Conservation (phyloP, 73 alveolate genomes). For the Paramecium sexaurelia region DNA sequence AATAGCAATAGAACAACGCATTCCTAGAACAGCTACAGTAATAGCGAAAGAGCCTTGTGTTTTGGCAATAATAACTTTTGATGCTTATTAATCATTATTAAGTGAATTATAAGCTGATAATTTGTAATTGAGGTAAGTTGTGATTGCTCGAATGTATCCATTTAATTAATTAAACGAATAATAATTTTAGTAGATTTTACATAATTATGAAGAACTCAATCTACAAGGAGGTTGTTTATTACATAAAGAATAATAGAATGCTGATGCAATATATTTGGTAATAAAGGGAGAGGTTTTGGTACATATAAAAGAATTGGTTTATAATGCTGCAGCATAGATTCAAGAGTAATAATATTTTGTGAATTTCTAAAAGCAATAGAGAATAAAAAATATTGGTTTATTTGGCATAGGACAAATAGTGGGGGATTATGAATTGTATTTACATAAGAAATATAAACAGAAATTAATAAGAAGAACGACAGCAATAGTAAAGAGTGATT, state of each 20-base stretch:
- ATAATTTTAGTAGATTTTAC: not conserved
- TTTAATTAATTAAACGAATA: conserved; percentile 1
- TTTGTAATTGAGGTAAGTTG: not conserved
- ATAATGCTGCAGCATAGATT: not conserved
- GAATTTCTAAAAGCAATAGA: not conserved
- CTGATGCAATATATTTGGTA: not conserved
- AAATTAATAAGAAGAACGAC: not conserved
- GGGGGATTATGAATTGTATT: conserved; percentile 38
- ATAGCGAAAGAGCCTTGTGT: not conserved
- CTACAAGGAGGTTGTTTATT: not conserved
- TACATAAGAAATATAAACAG: not conserved
- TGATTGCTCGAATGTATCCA: not conserved
- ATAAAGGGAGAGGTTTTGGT: conserved; percentile 20
- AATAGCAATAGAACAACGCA: not conserved
- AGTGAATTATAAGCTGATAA: not conserved
- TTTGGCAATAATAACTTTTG: conserved; percentile 27
- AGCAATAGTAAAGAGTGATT: not conserved
- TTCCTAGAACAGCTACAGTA: conserved; percentile 38
- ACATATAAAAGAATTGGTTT: not conserved
- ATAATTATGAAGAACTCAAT: conserved; percentile 4
- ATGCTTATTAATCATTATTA: not conserved
- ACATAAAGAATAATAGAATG: not conserved
- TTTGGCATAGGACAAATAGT: conserved; percentile 26
- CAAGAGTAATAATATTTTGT: not conserved
- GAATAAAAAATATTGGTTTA: not conserved